These are phyloP conservation scores for Alnus glutinosa DNA, from an alignment of 306 rosid genomes.

Conservation along the genomic window DNA sequence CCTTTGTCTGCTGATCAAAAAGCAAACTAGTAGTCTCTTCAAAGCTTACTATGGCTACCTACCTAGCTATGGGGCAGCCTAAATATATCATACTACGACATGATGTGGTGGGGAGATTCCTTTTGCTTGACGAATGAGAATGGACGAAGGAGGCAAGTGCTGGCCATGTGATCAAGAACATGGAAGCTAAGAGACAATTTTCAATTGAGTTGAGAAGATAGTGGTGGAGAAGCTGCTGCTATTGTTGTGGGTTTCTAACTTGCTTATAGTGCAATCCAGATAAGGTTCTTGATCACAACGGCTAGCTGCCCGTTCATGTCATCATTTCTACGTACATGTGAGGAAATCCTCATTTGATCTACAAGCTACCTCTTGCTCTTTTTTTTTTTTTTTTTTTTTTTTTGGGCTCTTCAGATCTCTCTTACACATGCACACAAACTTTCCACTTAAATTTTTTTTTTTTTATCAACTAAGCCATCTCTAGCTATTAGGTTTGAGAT, in stretches of 20 bases:
- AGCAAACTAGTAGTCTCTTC: background rate
- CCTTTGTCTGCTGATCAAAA: background rate
- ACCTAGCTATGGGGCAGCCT: background rate
- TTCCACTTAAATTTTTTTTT: too few species aligned
- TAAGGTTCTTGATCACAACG: background rate
- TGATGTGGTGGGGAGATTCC: background rate
- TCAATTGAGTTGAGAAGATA: background rate
- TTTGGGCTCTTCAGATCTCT: background rate
- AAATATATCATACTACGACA: background rate
- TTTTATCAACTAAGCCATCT: too few species aligned
- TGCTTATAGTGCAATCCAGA: constrained; percentile 13
- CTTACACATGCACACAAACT: background rate
- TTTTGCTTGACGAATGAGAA: constrained; percentile 30
- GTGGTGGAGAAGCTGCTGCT: background rate
- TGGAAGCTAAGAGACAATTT: background rate
- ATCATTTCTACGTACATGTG: constrained; percentile 22
- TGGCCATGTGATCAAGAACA: constrained; percentile 23
- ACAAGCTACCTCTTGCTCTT: background rate
- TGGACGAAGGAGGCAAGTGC: constrained; percentile 2
- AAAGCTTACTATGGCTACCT: background rate
- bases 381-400: background rate
- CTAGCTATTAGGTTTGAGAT: too few species aligned
- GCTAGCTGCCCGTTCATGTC: background rate
- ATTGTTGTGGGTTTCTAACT: background rate
- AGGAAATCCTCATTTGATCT: background rate